Percentiles rank a stretch among this genome's conserved stretches.
These are phyloP conservation scores for Picea abies DNA, from an alignment of 83 land plant genomes.

Conservation along the genomic window DNA sequence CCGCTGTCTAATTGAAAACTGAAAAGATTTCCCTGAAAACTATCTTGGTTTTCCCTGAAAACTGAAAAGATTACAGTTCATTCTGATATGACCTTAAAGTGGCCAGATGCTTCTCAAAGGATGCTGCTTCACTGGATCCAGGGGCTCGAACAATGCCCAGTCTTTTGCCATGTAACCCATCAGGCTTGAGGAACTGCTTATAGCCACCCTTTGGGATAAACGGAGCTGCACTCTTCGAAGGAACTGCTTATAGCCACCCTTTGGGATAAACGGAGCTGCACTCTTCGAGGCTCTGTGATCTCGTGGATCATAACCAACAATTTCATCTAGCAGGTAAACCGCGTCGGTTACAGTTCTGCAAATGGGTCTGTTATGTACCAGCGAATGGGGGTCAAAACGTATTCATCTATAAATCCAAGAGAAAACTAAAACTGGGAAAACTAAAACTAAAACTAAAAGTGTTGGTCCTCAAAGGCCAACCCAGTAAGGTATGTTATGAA, in stretches of 20 bases:
- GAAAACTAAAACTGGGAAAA: background rate
- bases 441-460: background rate
- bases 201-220: constrained; percentile 61
- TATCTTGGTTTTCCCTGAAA: too few species aligned
- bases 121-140: constrained; percentile 5
- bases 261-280: constrained; percentile 44
- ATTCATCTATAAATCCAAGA: background rate
- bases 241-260: constrained; percentile 59
- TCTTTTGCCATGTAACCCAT: constrained; percentile 58
- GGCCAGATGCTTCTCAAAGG: constrained; percentile 29
- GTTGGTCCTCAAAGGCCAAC: too few species aligned
- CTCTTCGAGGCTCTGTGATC: constrained; percentile 40
- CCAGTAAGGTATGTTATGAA: too few species aligned
- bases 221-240: constrained; percentile 34
- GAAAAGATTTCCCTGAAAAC: too few species aligned
- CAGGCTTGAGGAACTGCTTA: constrained; percentile 43
- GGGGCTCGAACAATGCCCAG: constrained; percentile 39
- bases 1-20: background rate
- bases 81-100: constrained; percentile 27
- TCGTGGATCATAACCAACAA: constrained; percentile 50
- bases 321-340: constrained; percentile 56
- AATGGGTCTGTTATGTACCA: constrained; percentile 42
- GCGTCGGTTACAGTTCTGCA: constrained; percentile 67
- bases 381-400: background rate
- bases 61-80: background rate